These are phyloP conservation scores for Alternaria infectoria DNA, from an alignment of 2,329 filamentous ascomycete species.

Conservation along the genomic window DNA sequence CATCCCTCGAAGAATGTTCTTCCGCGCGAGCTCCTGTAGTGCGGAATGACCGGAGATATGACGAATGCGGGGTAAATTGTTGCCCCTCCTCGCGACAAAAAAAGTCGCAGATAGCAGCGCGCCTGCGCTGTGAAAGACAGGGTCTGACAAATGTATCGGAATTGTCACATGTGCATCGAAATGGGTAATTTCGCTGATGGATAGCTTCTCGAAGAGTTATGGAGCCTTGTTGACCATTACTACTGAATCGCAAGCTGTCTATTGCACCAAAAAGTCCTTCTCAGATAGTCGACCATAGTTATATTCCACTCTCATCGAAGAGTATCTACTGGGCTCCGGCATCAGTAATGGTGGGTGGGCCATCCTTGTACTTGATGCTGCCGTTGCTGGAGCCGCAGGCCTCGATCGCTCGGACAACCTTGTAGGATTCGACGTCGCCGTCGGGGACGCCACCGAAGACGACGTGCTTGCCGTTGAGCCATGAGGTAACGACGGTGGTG, in stretches of 20 bases:
- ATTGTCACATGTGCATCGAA: not conserved
- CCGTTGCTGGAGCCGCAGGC: constrained; percentile 62
- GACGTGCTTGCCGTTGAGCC: constrained; percentile 81
- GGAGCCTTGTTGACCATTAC: not conserved
- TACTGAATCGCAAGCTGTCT: not conserved
- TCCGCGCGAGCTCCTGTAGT: not conserved
- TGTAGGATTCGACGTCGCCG: constrained; percentile 60
- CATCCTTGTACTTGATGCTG: constrained; percentile 57
- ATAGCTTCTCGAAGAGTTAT: not conserved
- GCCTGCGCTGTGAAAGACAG: not conserved
- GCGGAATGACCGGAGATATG: not conserved
- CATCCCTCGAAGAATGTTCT: not conserved
- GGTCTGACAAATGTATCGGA: not conserved
- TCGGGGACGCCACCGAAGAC: constrained; percentile 77
- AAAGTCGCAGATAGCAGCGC: not conserved
- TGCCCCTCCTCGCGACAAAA: constrained; percentile 14
- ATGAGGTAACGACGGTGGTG: constrained; percentile 70
- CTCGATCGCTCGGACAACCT: constrained; percentile 66
- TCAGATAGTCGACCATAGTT: not conserved
- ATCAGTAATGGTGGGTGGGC: constrained; percentile 60
- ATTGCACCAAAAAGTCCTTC: constrained; percentile 2
- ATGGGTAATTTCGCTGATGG: constrained; percentile 1
- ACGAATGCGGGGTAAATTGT: constrained; percentile 13
- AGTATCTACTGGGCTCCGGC: constrained; percentile 55
- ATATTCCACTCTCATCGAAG: not conserved